phyloP scores from a whole-genome alignment of 192 early-diverging fungal genomes.

The Coemansia asiatica region DNA sequence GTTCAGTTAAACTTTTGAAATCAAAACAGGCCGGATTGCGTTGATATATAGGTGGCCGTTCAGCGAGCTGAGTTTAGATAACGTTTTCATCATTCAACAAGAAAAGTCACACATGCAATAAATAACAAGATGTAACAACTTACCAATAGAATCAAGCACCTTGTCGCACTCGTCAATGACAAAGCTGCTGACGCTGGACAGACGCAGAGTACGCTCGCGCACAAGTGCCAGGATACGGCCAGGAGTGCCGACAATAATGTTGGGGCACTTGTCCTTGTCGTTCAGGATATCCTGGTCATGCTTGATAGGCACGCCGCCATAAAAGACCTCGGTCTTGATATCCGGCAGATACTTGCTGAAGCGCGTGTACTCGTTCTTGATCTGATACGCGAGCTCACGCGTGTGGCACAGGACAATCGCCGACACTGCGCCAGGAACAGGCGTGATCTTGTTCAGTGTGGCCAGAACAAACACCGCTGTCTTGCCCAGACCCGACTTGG shows the following conservation, averaged over 20 bases:
- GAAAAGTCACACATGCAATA: not conserved
- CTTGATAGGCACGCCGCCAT: slow-evolving; percentile 82
- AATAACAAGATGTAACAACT: slow-evolving; percentile 19
- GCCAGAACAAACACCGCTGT: slow-evolving; percentile 97
- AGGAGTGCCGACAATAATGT: slow-evolving; percentile 97
- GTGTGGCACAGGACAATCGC: slow-evolving; percentile 97
- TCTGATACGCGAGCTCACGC: slow-evolving; percentile 97
- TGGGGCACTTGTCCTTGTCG: slow-evolving; percentile 87
- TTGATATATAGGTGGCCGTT: slow-evolving; percentile 48
- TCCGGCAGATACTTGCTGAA: slow-evolving; percentile 96
- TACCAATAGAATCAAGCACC: slow-evolving; percentile 90
- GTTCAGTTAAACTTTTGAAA: slow-evolving; percentile 22
- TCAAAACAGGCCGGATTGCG: slow-evolving; percentile 38
- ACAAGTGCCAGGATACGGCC: slow-evolving; percentile 87
- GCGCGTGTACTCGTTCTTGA: slow-evolving; percentile 94
- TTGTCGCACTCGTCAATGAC: slow-evolving; percentile 99
- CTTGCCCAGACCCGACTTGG: slow-evolving; percentile 98
- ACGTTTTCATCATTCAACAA: slow-evolving; percentile 58
- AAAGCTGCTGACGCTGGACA: slow-evolving; percentile 92
- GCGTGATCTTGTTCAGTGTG: slow-evolving; percentile 89
- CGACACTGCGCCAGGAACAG: slow-evolving; percentile 74
- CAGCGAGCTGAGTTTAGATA: slow-evolving; percentile 81
- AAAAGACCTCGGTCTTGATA: slow-evolving; percentile 90
- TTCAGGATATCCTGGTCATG: slow-evolving; percentile 75
- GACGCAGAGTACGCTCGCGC: slow-evolving; percentile 78